Percentiles rank a stretch among this genome's conserved stretches.
phyloP scores from a whole-genome alignment of 305 asterid species.

The Plantago coronopus region DNA sequence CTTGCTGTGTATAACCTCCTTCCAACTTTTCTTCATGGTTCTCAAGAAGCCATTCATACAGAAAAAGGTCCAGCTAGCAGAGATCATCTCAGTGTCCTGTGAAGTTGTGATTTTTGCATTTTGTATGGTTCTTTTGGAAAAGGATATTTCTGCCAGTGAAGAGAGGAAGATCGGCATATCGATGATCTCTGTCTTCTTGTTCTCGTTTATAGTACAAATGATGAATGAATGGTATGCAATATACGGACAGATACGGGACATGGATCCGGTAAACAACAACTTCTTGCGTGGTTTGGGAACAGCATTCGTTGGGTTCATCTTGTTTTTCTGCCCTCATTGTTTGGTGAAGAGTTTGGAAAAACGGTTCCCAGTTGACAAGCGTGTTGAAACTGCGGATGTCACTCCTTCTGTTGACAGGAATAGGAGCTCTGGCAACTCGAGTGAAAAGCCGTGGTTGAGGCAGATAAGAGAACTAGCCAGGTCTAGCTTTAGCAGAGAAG shows the following conservation, averaged over 20 bases:
- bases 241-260: slow-evolving; percentile 50
- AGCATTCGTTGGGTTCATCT: slow-evolving; percentile 49
- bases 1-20: slow-evolving; percentile 54
- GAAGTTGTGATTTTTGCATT: slow-evolving; percentile 54
- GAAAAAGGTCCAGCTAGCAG: slow-evolving; percentile 79
- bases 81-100: slow-evolving; percentile 60
- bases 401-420: slow-evolving; percentile 37
- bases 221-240: slow-evolving; percentile 59
- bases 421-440: slow-evolving; percentile 51
- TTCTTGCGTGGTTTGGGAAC: slow-evolving; percentile 57
- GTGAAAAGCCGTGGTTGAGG: slow-evolving; percentile 71
- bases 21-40: slow-evolving; percentile 89
- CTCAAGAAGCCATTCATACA: slow-evolving; percentile 91
- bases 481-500: slow-evolving; percentile 70
- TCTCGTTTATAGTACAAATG: slow-evolving; percentile 48
- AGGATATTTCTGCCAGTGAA: slow-evolving; percentile 33
- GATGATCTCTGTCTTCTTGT: slow-evolving; percentile 52
- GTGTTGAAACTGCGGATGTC: slow-evolving; percentile 33
- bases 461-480: slow-evolving; percentile 76
- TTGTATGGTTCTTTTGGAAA: slow-evolving; percentile 46
- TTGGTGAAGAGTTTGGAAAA: slow-evolving; percentile 37
- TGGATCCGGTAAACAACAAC: slow-evolving; percentile 53
- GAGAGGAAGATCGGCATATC: slow-evolving; percentile 57
- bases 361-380: slow-evolving; percentile 40
- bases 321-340: slow-evolving; percentile 48